Evolutionary conservation across 2,329 filamentous ascomycete genomes (phyloP).

Genomic region (Colletotrichum trifolii): DNA sequence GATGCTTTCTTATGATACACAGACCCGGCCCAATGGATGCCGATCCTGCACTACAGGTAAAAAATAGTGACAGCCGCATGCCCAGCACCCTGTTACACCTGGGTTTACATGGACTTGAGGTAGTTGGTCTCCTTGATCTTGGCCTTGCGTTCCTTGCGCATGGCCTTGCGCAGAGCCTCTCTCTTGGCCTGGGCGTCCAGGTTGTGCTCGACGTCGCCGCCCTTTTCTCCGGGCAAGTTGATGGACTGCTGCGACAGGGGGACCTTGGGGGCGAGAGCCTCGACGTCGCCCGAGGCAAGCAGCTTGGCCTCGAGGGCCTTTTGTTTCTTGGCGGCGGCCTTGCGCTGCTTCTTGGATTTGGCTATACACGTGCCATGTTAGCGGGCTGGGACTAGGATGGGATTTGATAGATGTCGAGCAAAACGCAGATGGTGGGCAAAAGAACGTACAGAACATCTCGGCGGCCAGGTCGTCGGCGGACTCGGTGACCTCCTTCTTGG

Average conservation of each 20-base stretch:
- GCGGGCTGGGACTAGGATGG: neutral
- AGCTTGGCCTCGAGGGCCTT: constrained; percentile 67
- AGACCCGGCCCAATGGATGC: neutral
- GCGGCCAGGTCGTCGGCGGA: constrained; percentile 67
- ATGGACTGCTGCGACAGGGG: constrained; percentile 82
- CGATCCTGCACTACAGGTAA: neutral
- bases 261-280: constrained; percentile 74
- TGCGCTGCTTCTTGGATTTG: constrained; percentile 86
- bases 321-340: constrained; percentile 74
- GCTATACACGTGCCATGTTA: constrained; percentile 56
- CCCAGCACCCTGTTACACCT: neutral
- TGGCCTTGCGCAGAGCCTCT: constrained; percentile 73
- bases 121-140: constrained; percentile 89
- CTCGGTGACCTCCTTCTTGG: constrained; percentile 63
- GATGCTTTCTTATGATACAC: constrained; percentile 33
- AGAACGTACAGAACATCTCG: constrained; percentile 81
- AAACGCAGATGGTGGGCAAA: neutral
- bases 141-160: constrained; percentile 79
- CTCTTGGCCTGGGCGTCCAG: constrained; percentile 62
- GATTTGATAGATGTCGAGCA: neutral
- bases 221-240: constrained; percentile 70
- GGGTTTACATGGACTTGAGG: constrained; percentile 78
- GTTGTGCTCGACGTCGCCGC: constrained; percentile 56
- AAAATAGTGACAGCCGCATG: neutral
- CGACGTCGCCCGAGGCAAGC: constrained; percentile 73